Evolutionary conservation across 1,139 yeast genomes (phyloP), one percentile per base, ranked within the genome.

Genomic region (Chernovozyma aurita): DNA sequence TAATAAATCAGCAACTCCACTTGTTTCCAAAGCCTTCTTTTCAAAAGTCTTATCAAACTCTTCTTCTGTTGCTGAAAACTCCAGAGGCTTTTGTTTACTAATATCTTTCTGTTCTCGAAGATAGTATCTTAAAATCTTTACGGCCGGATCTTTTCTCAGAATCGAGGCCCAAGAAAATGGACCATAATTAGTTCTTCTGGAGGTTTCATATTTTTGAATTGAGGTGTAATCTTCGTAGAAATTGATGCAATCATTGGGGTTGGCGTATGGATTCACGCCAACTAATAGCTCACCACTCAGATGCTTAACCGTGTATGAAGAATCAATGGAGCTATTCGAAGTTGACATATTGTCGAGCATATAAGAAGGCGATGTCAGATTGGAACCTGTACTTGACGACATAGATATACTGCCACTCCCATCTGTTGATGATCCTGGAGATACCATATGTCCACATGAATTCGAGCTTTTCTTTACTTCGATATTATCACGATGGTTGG

Each of bases 151-250:
- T 35, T 58, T 57, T 38, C 55, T 51, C 45, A 66, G 46, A 12
- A 70, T 43, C 0, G 74, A 54, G 4, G 67, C 44, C 64, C 74
- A 64, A 0, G 75, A 52, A 35, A 67, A 59, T 0, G 72, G 62
- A 1, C 72, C 75, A 45, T 55, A 60, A 34, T 57, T 55, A 32
- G 58, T 54, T 32, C 63, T 45, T 29, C 68, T 46, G 1, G 54
- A 42, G 2, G 44, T 31, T 11, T 50, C 58, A 34, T 52, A 55
- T 17, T 48, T 37, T 34, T 54, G 50, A 2, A 57, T 37, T 0
- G 68, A 53, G 12, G 58, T 44, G 42, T 55, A 59, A 3, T 59
- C 63, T n/a, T 53, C 56, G 40, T 57, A 64, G 33, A 65, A 59
- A 39, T 61, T 64, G 24, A 65, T 55, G 1, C 48, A 37, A 18